Percentiles rank a stretch among this genome's conserved stretches.
Conservation (phyloP, 202 grass and related monocot species). For the Bolboschoenoplectus hybrid region DNA sequence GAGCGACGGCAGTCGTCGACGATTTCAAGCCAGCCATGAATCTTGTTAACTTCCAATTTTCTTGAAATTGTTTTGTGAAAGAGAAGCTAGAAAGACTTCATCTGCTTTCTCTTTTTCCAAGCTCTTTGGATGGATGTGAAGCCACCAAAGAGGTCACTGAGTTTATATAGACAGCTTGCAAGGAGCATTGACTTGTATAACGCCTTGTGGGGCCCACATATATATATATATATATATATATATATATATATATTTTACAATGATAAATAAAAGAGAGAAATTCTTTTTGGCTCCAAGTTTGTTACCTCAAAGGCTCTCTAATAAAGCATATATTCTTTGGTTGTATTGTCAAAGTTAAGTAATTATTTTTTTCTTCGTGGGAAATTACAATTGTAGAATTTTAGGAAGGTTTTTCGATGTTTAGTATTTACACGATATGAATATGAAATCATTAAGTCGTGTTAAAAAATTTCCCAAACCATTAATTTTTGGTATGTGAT, state of each 20-base stretch:
- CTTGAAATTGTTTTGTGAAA: slow-evolving; percentile 11
- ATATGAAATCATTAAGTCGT: too few species aligned
- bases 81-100: not conserved
- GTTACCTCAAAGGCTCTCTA: not conserved
- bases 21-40: slow-evolving; percentile 41
- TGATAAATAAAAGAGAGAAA: not conserved
- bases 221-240: too few species aligned
- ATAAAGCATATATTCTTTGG: not conserved
- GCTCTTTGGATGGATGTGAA: slow-evolving; percentile 25
- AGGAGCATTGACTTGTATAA: slow-evolving; percentile 24
- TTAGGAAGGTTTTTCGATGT: too few species aligned
- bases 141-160: not conserved
- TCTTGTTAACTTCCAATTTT: not conserved
- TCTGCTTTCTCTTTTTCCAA: slow-evolving; percentile 7
- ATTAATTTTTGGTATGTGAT: too few species aligned
- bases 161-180: slow-evolving; percentile 15
- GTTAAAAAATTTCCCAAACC: too few species aligned
- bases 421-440: too few species aligned
- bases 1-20: not conserved
- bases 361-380: too few species aligned
- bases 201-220: not conserved
- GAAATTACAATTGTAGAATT: too few species aligned
- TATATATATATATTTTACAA: too few species aligned
- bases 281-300: not conserved
- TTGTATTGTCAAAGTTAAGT: not conserved